phyloP scores from a whole-genome alignment of 2,329 filamentous ascomycete genomes.

The Aureobasidium vineae region DNA sequence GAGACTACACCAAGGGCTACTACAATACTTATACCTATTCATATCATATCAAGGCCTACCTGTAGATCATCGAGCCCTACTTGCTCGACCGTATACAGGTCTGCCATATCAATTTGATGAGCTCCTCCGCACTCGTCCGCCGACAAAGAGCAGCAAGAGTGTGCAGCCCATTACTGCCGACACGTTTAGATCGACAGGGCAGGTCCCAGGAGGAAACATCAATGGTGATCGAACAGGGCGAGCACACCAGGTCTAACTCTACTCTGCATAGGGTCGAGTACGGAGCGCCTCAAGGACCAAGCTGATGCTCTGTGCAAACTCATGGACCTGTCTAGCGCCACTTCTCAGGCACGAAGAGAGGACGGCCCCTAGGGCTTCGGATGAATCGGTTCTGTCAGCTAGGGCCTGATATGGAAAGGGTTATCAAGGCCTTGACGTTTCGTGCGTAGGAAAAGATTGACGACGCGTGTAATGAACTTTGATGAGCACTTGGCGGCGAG shows the following conservation, averaged over 20 bases:
- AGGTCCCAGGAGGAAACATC: neutral
- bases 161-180: neutral
- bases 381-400: neutral
- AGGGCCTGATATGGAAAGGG: constrained; percentile 1
- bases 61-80: constrained; percentile 9
- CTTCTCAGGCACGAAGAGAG: neutral
- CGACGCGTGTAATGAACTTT: neutral
- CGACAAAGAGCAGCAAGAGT: neutral
- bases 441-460: neutral
- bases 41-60: neutral
- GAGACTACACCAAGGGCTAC: neutral
- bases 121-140: constrained; percentile 3
- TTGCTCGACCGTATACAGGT: neutral
- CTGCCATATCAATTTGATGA: neutral
- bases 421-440: neutral
- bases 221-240: constrained; percentile 2
- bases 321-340: neutral
- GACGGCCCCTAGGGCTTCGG: neutral
- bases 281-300: neutral
- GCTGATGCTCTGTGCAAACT: neutral
- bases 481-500: neutral
- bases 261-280: neutral
- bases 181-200: neutral
- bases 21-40: constrained; percentile 5
- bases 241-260: neutral